Percentiles rank a stretch among this genome's conserved stretches.
Conservation (phyloP, 345 rosid species). For the Raphanus sativus region DNA sequence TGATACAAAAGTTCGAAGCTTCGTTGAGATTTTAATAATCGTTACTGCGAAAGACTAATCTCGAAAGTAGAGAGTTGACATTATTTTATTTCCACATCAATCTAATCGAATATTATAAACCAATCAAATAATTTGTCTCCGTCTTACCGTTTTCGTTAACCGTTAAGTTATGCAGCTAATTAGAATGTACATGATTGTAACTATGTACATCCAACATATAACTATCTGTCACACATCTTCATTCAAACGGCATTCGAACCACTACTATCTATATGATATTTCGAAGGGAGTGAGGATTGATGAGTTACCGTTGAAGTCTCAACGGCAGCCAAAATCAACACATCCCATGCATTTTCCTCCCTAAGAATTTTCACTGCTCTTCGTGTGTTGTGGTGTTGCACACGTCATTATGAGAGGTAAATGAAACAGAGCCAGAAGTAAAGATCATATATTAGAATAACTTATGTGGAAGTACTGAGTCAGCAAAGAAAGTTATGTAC, state of each 20-base stretch:
- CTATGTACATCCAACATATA: neutral
- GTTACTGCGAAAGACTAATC: slow-evolving; percentile 13
- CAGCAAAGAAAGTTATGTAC: neutral
- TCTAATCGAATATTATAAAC: neutral
- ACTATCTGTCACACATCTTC: neutral
- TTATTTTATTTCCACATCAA: slow-evolving; percentile 24
- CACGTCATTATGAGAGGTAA: neutral
- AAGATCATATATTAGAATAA: neutral
- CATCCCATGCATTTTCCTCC: neutral
- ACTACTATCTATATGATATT: neutral
- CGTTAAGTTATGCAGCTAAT: neutral
- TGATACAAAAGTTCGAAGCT: slow-evolving; percentile 48
- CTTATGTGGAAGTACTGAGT: neutral
- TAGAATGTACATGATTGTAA: neutral
- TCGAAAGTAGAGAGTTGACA: slow-evolving; percentile 19
- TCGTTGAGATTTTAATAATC: slow-evolving; percentile 32
- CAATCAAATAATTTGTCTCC: neutral
- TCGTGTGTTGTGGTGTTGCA: neutral
- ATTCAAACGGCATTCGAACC: neutral
- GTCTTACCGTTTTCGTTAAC: neutral
- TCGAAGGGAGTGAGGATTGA: neutral
- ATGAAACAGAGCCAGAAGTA: neutral
- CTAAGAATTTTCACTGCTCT: neutral
- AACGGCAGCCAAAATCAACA: neutral
- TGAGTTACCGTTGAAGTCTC: neutral